These are phyloP conservation scores for Epichloe aotearoae DNA, from an alignment of 2,329 filamentous ascomycete species.

Conservation along the genomic window DNA sequence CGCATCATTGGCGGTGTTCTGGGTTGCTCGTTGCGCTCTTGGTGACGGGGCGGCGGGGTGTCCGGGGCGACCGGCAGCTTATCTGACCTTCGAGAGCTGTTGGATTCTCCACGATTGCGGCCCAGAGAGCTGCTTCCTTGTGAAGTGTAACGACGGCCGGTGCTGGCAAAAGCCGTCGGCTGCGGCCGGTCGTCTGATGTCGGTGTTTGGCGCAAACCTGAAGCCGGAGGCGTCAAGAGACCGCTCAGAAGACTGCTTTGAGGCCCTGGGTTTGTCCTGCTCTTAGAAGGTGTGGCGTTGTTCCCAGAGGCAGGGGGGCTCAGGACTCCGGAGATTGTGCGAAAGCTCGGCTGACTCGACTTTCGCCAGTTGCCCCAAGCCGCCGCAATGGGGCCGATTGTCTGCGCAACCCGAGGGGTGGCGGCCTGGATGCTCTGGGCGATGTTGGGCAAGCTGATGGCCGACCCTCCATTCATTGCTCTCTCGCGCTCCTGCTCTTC, in stretches of 20 bases:
- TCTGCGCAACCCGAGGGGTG: constrained; percentile 67
- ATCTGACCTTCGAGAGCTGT: constrained; percentile 24
- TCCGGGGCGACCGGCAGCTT: constrained; percentile 24
- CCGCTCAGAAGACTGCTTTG: constrained; percentile 57
- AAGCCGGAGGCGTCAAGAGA: constrained; percentile 79
- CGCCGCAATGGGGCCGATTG: constrained; percentile 65
- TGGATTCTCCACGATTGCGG: constrained; percentile 17
- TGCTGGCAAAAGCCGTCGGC: constrained; percentile 48
- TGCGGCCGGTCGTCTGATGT: constrained; percentile 29
- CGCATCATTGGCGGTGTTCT: constrained; percentile 51
- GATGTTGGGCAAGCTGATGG: constrained; percentile 59
- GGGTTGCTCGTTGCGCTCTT: constrained; percentile 26
- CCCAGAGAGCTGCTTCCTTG: constrained; percentile 20
- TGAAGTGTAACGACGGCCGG: constrained; percentile 43
- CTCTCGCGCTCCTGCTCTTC: constrained; percentile 91
- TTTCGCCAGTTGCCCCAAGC: constrained; percentile 95
- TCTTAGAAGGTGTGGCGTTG: constrained; percentile 48
- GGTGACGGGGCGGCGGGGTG: constrained; percentile 29
- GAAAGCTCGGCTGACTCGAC: constrained; percentile 39
- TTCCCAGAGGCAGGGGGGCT: constrained; percentile 30
- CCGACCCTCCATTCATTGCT: constrained; percentile 56
- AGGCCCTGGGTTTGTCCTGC: constrained; percentile 37
- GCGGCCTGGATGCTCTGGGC: constrained; percentile 66
- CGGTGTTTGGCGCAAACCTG: constrained; percentile 51
- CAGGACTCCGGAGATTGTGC: constrained; percentile 33